Base-by-base conservation (phyloP, 2,329 filamentous ascomycete genomes). In the Davidsoniella virescens region DNA sequence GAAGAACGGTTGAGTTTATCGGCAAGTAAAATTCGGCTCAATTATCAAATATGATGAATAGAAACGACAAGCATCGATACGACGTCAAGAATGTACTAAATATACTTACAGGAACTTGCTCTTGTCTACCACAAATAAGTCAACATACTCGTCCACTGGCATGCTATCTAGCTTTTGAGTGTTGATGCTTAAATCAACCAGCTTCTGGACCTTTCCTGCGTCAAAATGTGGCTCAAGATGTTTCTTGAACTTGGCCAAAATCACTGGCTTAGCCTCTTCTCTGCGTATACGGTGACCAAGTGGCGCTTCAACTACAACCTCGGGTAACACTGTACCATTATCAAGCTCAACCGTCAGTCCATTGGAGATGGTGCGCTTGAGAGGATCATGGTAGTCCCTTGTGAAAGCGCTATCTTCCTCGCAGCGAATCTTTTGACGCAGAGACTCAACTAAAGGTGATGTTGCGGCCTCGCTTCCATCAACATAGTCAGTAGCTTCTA, bases 201-300 rank as follows among this genome's bases (percentile, higher is more conserved):
- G 74, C 70, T 92, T 73, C 69, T 90, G 54, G 47, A 95, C 86
- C 62, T 81, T 80, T 45, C 74, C 71, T 63, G 84, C 74, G 54
- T 78, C 71, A 67, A 84, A 93, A 71, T 95, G 90, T 49, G 84
- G 84, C 59, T 75, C 76, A 47, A 96, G 71, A 68, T 98, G 92
- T 64, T 85, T 81, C 80, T 88, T 83, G 73, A 87, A 98, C 75
- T 98, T 98, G 66, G 79, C 80, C 59, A 96, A 70, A 59, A 98
- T 95, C 68, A 94, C 85, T 53, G 92, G 92, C 78, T 96, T 96
- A 59, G 92, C 92, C 76, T 98, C 92, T 60, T 95, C 88, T 60
- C 90, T 80, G 57, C 92, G 76, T 62, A 92, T 73, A 57, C 83
- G 82, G 73, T 98, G 92, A 59, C 92, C 92, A 39, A 98, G 78